Conservation (phyloP, 257 asterid species). For the Ehretia macrophylla region DNA sequence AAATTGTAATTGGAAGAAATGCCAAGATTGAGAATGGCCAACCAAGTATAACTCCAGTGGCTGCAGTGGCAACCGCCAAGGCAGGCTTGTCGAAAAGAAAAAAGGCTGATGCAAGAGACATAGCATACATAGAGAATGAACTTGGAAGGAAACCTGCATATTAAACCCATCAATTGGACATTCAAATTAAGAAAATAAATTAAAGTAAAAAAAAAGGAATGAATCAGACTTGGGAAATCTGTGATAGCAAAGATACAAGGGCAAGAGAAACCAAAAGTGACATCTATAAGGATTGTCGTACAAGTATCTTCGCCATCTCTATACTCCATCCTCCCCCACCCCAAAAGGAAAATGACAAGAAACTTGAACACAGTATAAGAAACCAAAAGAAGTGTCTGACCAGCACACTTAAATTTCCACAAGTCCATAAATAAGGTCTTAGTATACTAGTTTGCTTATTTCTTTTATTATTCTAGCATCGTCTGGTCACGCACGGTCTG, state of each 20-base stretch:
- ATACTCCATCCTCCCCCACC: too few relatives aligned
- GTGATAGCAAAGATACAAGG: too few relatives aligned
- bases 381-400: too few relatives aligned
- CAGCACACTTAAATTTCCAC: too few relatives aligned
- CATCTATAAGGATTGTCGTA: too few relatives aligned
- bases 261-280: too few relatives aligned
- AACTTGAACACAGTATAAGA: not conserved
- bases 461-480: too few relatives aligned
- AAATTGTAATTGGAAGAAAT: slow-evolving; percentile 82
- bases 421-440: too few relatives aligned
- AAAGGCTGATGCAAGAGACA: slow-evolving; percentile 93
- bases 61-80: slow-evolving; percentile 80
- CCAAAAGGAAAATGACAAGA: not conserved
- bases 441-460: too few relatives aligned
- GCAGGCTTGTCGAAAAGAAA: slow-evolving; percentile 84
- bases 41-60: slow-evolving; percentile 87
- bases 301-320: too few relatives aligned
- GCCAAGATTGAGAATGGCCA: slow-evolving; percentile 98
- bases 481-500: not conserved
- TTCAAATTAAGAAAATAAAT: slow-evolving; percentile 9
- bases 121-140: slow-evolving; percentile 92
- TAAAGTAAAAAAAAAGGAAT: not conserved
- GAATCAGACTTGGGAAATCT: slow-evolving; percentile 2
- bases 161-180: slow-evolving; percentile 13
- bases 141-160: slow-evolving; percentile 93